Percentiles rank a stretch among this genome's conserved stretches.
These are phyloP conservation scores for Cladosporium colombiae DNA, from an alignment of 2,329 filamentous ascomycete species.

Conservation along the genomic window DNA sequence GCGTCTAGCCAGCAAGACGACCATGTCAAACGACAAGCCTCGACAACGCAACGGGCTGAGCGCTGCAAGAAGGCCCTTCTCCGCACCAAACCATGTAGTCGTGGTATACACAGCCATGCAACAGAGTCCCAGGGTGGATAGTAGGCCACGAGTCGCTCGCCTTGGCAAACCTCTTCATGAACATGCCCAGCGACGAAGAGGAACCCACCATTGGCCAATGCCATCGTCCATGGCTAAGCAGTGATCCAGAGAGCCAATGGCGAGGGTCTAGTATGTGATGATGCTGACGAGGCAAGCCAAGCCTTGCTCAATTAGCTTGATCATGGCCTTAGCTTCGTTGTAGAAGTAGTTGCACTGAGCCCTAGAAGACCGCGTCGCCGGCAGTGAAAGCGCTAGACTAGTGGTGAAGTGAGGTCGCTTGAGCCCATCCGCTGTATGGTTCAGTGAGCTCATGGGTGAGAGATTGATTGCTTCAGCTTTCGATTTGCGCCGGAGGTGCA, in stretches of 20 bases:
- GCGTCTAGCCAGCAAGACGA: not conserved
- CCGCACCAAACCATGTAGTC: not conserved
- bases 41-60: not conserved
- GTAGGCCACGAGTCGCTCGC: conserved; percentile 1
- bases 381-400: not conserved
- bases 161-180: not conserved
- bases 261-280: not conserved
- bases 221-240: conserved; percentile 2
- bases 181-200: not conserved
- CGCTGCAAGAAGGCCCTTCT: not conserved
- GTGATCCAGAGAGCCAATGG: conserved; percentile 9
- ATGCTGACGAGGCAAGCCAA: conserved; percentile 13
- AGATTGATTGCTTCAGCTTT: not conserved
- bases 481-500: not conserved
- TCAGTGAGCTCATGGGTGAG: not conserved
- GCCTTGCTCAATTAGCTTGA: not conserved
- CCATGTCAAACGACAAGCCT: not conserved
- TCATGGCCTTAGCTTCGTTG: not conserved
- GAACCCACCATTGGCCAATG: not conserved
- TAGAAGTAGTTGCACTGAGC: not conserved
- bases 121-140: not conserved
- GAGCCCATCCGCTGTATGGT: not conserved
- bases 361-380: conserved; percentile 8
- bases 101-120: not conserved
- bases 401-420: not conserved